These are phyloP conservation scores for Herpomyces periplanetae DNA, from an alignment of 2,329 filamentous ascomycete species.

Conservation along the genomic window DNA sequence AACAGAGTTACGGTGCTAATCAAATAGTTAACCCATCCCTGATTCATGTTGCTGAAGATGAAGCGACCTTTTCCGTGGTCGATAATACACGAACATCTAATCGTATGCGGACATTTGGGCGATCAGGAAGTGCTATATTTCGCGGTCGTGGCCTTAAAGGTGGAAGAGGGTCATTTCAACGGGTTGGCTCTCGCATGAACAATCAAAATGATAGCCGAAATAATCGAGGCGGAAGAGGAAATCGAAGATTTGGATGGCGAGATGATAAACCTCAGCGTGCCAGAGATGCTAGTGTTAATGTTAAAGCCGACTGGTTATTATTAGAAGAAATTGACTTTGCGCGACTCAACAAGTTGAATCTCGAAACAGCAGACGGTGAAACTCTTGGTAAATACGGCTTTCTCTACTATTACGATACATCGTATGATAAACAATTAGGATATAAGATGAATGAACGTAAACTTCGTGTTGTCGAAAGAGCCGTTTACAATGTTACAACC, in stretches of 20 bases:
- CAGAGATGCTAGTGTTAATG: conserved; percentile 75
- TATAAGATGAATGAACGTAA: conserved; percentile 48
- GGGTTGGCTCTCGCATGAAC: conserved; percentile 19
- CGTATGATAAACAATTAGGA: conserved; percentile 67
- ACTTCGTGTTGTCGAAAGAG: conserved; percentile 56
- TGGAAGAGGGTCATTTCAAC: too few relatives aligned
- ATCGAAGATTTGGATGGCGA: conserved; percentile 83
- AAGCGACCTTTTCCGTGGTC: conserved; percentile 87
- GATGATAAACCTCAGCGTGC: conserved; percentile 94
- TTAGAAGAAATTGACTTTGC: conserved; percentile 97
- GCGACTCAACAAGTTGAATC: conserved; percentile 68
- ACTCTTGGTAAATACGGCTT: conserved; percentile 85
- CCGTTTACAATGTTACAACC: conserved; percentile 90
- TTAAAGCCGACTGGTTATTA: conserved; percentile 78
- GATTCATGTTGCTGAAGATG: conserved; percentile 65
- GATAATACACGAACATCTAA: conserved; percentile 61
- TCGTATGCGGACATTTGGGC: conserved; percentile 40
- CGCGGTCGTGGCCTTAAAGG: conserved; percentile 23
- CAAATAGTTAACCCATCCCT: conserved; percentile 56
- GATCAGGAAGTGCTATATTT: conserved; percentile 62
- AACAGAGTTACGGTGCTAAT: conserved; percentile 81
- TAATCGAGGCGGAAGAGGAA: conserved; percentile 23
- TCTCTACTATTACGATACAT: conserved; percentile 89
- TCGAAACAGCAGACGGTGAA: conserved; percentile 75
- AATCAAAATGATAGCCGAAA: conserved; percentile 29